A percentile compares a stretch with the other conserved stretches of the same genome.
These are phyloP conservation scores for Austroboletus novae-zelandiae DNA, from an alignment of 1,284 basidiomycete species.

Conservation along the genomic window DNA sequence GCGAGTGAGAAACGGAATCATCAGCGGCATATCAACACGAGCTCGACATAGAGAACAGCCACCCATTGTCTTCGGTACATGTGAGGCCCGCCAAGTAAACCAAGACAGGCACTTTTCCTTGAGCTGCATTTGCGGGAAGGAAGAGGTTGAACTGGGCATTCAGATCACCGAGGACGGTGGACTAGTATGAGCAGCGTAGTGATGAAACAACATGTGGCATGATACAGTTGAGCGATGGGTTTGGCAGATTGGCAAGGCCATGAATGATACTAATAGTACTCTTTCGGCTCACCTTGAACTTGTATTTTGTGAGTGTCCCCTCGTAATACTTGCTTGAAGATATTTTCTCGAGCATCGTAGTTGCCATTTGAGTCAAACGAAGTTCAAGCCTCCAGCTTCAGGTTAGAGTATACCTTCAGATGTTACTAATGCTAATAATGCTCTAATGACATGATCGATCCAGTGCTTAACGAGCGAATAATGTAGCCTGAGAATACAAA, in stretches of 20 bases:
- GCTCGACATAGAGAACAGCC: slow-evolving; percentile 7
- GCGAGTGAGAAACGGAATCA: neutral
- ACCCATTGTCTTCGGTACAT: slow-evolving; percentile 96
- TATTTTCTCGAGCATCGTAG: slow-evolving; percentile 22
- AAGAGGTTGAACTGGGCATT: slow-evolving; percentile 89
- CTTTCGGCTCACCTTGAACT: slow-evolving; percentile 60
- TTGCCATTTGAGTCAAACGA: slow-evolving; percentile 14
- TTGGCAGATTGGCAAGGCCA: neutral
- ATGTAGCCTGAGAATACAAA: too few species aligned
- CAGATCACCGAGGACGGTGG: slow-evolving; percentile 75
- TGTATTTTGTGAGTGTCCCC: slow-evolving; percentile 84
- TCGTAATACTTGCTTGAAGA: slow-evolving; percentile 78
- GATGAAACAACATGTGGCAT: neutral
- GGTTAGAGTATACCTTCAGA: too few species aligned
- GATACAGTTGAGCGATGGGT: neutral
- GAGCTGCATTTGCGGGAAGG: slow-evolving; percentile 65
- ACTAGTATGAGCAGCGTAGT: slow-evolving; percentile 36
- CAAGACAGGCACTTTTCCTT: slow-evolving; percentile 74
- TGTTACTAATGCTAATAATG: too few species aligned
- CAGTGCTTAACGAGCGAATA: too few species aligned
- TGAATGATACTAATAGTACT: too few species aligned
- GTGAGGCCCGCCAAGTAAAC: slow-evolving; percentile 92
- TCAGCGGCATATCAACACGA: neutral
- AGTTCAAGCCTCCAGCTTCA: too few species aligned
- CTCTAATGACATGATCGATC: too few species aligned